phyloP scores from a whole-genome alignment of 2,329 filamentous ascomycete species.

The Fusarium scirpi region DNA sequence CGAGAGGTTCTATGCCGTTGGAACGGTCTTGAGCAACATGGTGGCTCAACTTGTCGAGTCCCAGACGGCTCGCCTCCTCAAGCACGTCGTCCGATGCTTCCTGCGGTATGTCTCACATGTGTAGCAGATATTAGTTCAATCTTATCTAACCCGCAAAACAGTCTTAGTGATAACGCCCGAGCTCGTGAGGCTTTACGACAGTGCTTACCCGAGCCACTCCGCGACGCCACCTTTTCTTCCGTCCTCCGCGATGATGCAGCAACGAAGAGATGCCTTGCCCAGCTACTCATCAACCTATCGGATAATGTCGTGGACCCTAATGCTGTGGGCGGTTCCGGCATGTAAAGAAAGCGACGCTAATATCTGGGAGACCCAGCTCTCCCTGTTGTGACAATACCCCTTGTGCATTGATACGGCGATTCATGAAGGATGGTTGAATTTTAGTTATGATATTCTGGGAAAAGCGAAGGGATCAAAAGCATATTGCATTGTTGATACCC shows the following conservation, averaged over 20 bases:
- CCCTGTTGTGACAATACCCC: conserved; percentile 46
- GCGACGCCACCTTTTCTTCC: conserved; percentile 95
- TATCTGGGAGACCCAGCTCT: conserved; percentile 21
- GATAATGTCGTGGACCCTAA: conserved; percentile 77
- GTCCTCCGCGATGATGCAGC: conserved; percentile 97
- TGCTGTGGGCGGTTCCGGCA: conserved; percentile 51
- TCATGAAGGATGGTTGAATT: conserved; percentile 43
- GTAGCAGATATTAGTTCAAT: not conserved
- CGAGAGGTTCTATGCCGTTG: conserved; percentile 97
- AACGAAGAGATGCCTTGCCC: conserved; percentile 96
- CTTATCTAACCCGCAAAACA: conserved; percentile 53
- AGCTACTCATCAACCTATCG: conserved; percentile 94
- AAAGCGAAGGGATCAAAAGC: conserved; percentile 50
- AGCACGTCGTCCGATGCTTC: conserved; percentile 98
- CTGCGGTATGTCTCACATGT: conserved; percentile 77
- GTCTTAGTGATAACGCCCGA: conserved; percentile 94
- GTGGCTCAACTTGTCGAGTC: conserved; percentile 97
- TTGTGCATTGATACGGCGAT: conserved; percentile 48
- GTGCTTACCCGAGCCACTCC: conserved; percentile 97
- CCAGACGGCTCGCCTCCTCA: conserved; percentile 93
- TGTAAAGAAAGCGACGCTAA: conserved; percentile 46
- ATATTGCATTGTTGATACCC: conserved; percentile 52
- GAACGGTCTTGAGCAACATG: conserved; percentile 98
- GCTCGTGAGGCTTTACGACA: conserved; percentile 94
- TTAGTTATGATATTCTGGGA: conserved; percentile 49